Evolutionary conservation across 108 stramenopile genomes (phyloP), one percentile per base, ranked within the genome.

Genomic region (Bacterosira constricta): DNA sequence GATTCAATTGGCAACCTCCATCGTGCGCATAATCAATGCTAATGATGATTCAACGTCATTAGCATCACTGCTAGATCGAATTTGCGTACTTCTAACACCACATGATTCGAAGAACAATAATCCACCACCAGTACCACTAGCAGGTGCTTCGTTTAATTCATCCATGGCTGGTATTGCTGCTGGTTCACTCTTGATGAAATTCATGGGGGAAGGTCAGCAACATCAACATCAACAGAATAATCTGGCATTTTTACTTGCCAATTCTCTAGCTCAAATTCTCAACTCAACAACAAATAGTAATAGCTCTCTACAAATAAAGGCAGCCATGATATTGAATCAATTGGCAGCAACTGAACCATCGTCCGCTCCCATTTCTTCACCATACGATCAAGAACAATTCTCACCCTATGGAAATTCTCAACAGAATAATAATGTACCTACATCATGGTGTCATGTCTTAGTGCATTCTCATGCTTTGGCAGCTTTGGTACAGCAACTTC

Each of bases 301-400:
- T 15, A 36, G 29, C n/a, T 54, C 42, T 17, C 8, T 73, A 20
- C 55, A 57, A 73, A 37, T 57, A 37, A 60, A 57, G 39, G 53
- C 72, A 29, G 63, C 53, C 5, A 65, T 73, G 6, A 44, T 39
- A 27, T 44, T 73, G 5, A 73, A 60, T 64, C 72, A 73, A 65
- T 57, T 73, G 60, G 62, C 72, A 27, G 72, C 72, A 6, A 73
- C 63, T 18, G 72, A 73, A 47, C 72, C 72, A 36, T 54, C 72
- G 17, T 63, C 72, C 17, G 63, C 72, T 25, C 54, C 55, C 17
- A 44, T 68, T 5, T 10, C 38, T 45, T 59, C 51, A 52, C 21
- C 68, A 18, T 69, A 26, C 34, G 45, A 53, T 62, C 71, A 63
- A 63, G 53, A 63, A 34, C 41, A 73, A 26, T 60, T 26, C 27